phyloP scores from a whole-genome alignment of 345 rosid genomes.

The Punica granatum region DNA sequence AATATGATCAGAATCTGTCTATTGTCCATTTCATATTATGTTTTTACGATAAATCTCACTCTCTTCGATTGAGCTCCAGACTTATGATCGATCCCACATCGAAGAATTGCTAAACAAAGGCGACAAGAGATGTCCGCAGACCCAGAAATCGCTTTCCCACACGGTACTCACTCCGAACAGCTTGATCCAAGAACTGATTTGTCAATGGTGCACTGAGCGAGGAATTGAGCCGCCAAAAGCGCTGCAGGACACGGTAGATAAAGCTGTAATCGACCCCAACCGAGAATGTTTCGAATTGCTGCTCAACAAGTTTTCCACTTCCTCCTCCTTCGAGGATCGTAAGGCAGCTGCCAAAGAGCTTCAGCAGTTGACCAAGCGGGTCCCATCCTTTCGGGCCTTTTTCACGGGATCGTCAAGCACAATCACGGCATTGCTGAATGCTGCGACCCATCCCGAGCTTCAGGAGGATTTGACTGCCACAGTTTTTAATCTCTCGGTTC shows the following conservation, averaged over 20 bases:
- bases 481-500: constrained; percentile 39
- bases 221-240: constrained; percentile 24
- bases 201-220: constrained; percentile 34
- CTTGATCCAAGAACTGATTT: constrained; percentile 37
- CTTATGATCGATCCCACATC: constrained; percentile 42
- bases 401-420: constrained; percentile 24
- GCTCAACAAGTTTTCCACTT: constrained; percentile 33
- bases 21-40: background rate
- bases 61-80: constrained; percentile 26
- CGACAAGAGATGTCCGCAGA: constrained; percentile 41
- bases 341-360: constrained; percentile 44
- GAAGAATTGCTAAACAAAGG: constrained; percentile 33
- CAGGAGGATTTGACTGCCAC: constrained; percentile 39
- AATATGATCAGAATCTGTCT: background rate
- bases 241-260: constrained; percentile 9
- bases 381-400: constrained; percentile 28
- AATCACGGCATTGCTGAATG: constrained; percentile 29
- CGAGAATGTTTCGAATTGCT: constrained; percentile 24
- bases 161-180: constrained; percentile 34
- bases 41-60: constrained; percentile 2
- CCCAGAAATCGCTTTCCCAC: constrained; percentile 31
- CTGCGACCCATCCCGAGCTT: constrained; percentile 24
- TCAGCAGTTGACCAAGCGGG: constrained; percentile 34
- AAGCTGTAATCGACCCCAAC: constrained; percentile 14
- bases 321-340: constrained; percentile 31